A percentile compares a stretch with the other conserved stretches of the same genome.
Conservation (phyloP, 1,284 basidiomycete species). For the Ustilago sp. region DNA sequence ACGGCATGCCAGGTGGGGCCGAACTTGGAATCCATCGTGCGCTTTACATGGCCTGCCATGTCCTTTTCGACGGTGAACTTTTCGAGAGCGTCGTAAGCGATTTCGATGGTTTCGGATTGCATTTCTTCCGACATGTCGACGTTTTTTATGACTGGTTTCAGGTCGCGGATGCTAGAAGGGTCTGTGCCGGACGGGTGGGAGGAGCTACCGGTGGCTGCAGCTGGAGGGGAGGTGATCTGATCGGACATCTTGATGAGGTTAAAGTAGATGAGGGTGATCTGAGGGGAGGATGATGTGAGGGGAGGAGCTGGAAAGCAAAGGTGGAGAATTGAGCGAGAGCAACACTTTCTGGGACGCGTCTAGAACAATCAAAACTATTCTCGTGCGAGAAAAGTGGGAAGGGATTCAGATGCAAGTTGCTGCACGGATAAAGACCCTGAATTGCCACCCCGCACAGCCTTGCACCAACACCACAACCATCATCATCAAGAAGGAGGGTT, state of each 20-base stretch:
- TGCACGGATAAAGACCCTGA: background rate
- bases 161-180: conserved; percentile 16
- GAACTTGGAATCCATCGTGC: conserved; percentile 91
- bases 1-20: conserved; percentile 97
- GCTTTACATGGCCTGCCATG: conserved; percentile 97
- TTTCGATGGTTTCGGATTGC: conserved; percentile 91
- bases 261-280: background rate
- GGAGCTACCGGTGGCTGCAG: background rate
- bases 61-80: conserved; percentile 94
- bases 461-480: conserved; percentile 5
- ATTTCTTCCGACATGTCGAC: conserved; percentile 97
- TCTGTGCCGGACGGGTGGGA: background rate
- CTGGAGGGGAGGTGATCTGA: conserved; percentile 18
- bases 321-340: conserved; percentile 13
- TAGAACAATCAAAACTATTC: background rate
- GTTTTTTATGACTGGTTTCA: conserved; percentile 87
- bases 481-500: background rate
- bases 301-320: background rate
- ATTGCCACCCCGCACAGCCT: conserved; percentile 3
- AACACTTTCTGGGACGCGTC: conserved; percentile 21
- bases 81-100: conserved; percentile 84
- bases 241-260: conserved; percentile 20
- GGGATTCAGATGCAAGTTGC: background rate
- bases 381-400: conserved; percentile 9
- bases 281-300: conserved; percentile 5